Evolutionary conservation across 164 flowering plant genomes (phyloP).

Genomic region (Vitis cinerea): DNA sequence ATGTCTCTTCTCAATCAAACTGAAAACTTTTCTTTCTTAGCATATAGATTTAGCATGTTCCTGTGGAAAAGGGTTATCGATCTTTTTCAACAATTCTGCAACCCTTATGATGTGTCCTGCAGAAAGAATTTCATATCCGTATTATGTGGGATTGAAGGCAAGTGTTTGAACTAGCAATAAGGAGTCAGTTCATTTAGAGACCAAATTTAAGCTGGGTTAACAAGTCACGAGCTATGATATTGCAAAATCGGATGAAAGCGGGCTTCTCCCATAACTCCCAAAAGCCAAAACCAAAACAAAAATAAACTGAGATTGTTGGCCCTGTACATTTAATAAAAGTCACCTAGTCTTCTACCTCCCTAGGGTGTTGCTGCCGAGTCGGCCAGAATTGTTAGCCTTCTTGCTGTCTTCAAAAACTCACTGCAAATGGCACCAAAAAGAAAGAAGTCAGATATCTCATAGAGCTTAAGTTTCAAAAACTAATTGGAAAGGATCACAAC

Average conservation of each 20-base stretch:
- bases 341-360: constrained; percentile 3
- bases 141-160: too few relatives aligned
- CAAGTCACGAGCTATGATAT: neutral
- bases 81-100: too few relatives aligned
- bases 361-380: constrained; percentile 27
- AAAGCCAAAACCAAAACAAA: neutral
- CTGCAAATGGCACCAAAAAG: constrained; percentile 11
- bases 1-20: too few relatives aligned
- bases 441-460: neutral
- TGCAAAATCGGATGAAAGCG: constrained; percentile 1
- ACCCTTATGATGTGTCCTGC: too few relatives aligned
- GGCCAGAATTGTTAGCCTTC: constrained; percentile 27
- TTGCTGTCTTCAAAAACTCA: constrained; percentile 31
- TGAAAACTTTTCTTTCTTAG: too few relatives aligned
- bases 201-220: neutral
- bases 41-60: too few relatives aligned
- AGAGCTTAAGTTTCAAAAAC: neutral
- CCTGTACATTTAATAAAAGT: constrained; percentile 21
- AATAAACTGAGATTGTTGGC: neutral
- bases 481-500: too few relatives aligned
- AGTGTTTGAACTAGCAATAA: neutral
- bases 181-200: neutral
- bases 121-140: too few relatives aligned
- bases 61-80: too few relatives aligned
- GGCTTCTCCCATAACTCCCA: neutral